Conservation (phyloP, 2,329 filamentous ascomycete genomes). For the Fusarium marasasianum region DNA sequence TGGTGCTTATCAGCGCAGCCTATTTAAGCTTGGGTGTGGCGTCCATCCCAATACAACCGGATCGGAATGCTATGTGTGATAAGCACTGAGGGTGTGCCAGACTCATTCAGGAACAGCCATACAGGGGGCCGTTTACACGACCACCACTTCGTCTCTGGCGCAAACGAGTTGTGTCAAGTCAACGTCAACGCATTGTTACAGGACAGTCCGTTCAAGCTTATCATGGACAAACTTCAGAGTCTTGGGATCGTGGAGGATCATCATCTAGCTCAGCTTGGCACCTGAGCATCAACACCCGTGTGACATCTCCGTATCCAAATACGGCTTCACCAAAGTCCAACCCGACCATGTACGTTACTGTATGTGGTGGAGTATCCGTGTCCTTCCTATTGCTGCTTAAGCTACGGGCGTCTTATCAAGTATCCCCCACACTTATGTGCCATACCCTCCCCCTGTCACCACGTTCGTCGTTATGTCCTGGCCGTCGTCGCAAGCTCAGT, state of each 20-base stretch:
- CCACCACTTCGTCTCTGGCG: slow-evolving; percentile 4
- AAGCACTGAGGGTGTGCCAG: slow-evolving; percentile 27
- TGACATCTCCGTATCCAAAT: neutral
- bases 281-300: neutral
- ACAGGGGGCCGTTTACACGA: slow-evolving; percentile 2
- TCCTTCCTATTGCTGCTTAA: slow-evolving; percentile 24
- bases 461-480: slow-evolving; percentile 14
- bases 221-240: neutral
- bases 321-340: neutral
- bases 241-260: slow-evolving; percentile 1
- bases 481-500: slow-evolving; percentile 11
- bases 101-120: slow-evolving; percentile 21
- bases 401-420: slow-evolving; percentile 41
- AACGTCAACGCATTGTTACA: neutral
- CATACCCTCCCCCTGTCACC: slow-evolving; percentile 31
- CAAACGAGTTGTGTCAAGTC: neutral
- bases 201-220: neutral
- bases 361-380: slow-evolving; percentile 7
- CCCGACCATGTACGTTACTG: neutral
- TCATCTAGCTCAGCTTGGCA: slow-evolving; percentile 26
- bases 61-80: slow-evolving; percentile 33
- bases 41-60: slow-evolving; percentile 19
- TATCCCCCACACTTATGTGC: slow-evolving; percentile 36
- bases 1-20: slow-evolving; percentile 40
- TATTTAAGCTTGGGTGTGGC: slow-evolving; percentile 35